phyloP scores from a whole-genome alignment of 129 eudicot species.

The Helichrysum umbraculigerum region DNA sequence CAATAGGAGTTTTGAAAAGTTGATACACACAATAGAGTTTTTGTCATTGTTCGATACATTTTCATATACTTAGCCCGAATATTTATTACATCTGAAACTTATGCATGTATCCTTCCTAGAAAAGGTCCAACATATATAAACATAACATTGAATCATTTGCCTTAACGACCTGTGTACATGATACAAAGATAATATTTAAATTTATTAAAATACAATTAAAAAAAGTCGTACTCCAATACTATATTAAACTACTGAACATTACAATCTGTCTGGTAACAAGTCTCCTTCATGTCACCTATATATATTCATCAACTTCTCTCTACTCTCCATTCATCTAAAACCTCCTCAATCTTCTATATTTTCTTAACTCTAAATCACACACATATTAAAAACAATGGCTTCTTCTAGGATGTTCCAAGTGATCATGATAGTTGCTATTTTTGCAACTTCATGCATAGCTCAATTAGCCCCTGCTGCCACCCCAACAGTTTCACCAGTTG shows the following conservation, averaged over 20 bases:
- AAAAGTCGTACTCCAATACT: background rate
- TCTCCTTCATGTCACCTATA: too few relatives aligned
- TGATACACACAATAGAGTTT: too few relatives aligned
- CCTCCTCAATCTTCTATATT: too few relatives aligned
- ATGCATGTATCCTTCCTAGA: background rate
- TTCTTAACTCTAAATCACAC: too few relatives aligned
- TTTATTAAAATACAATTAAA: too few relatives aligned
- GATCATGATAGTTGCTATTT: background rate
- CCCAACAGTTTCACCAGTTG: background rate
- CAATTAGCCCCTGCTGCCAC: background rate
- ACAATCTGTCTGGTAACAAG: background rate
- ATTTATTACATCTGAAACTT: too few relatives aligned
- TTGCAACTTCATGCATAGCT: constrained; percentile 7
- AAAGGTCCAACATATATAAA: background rate
- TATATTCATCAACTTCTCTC: too few relatives aligned
- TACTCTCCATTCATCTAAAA: too few relatives aligned
- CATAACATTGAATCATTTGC: background rate
- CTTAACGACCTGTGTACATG: background rate
- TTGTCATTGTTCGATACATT: too few relatives aligned
- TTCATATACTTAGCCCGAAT: too few relatives aligned
- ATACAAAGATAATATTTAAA: too few relatives aligned
- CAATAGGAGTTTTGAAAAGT: too few relatives aligned
- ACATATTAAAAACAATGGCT: background rate
- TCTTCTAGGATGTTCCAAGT: background rate
- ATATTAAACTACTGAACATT: background rate